These are phyloP conservation scores for Ambrosiella beaveri DNA, from an alignment of 2,329 filamentous ascomycete genomes.

Conservation along the genomic window DNA sequence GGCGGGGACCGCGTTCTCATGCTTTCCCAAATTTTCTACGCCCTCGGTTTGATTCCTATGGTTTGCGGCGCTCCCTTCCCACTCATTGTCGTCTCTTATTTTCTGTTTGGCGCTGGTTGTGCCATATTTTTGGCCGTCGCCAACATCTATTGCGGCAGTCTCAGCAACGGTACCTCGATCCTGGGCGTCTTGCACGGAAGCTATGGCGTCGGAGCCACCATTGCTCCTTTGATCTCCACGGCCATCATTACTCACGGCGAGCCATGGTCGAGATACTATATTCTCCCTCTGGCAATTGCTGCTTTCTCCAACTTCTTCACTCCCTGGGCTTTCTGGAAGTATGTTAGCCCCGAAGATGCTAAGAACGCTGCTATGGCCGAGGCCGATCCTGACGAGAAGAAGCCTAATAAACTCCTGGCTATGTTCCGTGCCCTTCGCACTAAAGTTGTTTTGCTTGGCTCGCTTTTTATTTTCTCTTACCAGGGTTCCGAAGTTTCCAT, in stretches of 20 bases:
- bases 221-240: conserved; percentile 59
- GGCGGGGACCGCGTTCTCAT: conserved; percentile 50
- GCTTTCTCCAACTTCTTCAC: conserved; percentile 38
- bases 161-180: conserved; percentile 35
- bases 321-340: conserved; percentile 48
- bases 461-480: conserved; percentile 71
- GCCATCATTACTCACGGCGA: conserved; percentile 38
- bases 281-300: conserved; percentile 43
- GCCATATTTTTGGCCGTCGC: conserved; percentile 38
- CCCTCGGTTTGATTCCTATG: conserved; percentile 46
- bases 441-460: conserved; percentile 52
- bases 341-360: conserved; percentile 25
- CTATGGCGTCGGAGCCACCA: conserved; percentile 47
- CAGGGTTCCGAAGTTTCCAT: conserved; percentile 73
- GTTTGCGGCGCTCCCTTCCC: conserved; percentile 53
- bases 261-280: conserved; percentile 57
- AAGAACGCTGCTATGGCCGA: conserved; percentile 15
- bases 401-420: conserved; percentile 18
- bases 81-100: conserved; percentile 48
- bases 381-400: conserved; percentile 12
- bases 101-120: conserved; percentile 44
- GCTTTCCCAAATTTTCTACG: conserved; percentile 37
- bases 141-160: conserved; percentile 41
- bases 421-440: conserved; percentile 32
- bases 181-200: conserved; percentile 49